Base-by-base conservation (phyloP, 148 eudicot species). In the Drosera capensis region DNA sequence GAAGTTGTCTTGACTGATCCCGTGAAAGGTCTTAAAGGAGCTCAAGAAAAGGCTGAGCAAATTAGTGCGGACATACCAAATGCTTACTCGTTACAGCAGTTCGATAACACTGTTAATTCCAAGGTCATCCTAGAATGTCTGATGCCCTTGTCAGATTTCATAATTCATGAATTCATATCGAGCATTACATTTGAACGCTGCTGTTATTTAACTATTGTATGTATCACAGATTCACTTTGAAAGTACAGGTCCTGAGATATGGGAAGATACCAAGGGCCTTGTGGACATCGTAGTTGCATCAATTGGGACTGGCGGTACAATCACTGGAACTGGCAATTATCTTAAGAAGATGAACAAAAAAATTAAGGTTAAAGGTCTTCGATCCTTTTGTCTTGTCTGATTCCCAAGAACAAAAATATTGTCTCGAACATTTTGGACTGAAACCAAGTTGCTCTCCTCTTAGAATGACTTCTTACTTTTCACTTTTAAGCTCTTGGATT, bases 201-300 rank as follows among this genome's bases (percentile, higher is more conserved):
- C n/a, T n/a, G n/a, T n/a, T n/a, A n/a, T n/a, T n/a, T 40, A 14
- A 28, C 41, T 54, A 28, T 14, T 5, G 34, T 23, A 58, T 50
- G 22, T 44, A 55, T 25, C 52, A 49, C 68, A 82, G 94, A 45
- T 78, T 51, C 86, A 82, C 65, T 82, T 65, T 54, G 82, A 82
- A 49, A 78, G 78, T 38, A 82, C 94, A 8, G 94, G 94, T 47
- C 94, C 94, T 15, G 86, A 82, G 59, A 82, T 78, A 57, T 82
- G 86, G 94, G 80, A 78, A 48, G 80, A 76, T 59, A 75, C 94
- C 20, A 43, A 57, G 52, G 86, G 94, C 23, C 66, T 56, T 54
- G 75, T 75, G 41, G 83, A 75, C 51, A 56, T 70, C 29, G 43
- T 78, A 54, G 78, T 82, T 45, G 79, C 86, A 0, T 77, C 75